phyloP scores from a whole-genome alignment of 139 green algal species.

The Pseudopediastrum boryanum region DNA sequence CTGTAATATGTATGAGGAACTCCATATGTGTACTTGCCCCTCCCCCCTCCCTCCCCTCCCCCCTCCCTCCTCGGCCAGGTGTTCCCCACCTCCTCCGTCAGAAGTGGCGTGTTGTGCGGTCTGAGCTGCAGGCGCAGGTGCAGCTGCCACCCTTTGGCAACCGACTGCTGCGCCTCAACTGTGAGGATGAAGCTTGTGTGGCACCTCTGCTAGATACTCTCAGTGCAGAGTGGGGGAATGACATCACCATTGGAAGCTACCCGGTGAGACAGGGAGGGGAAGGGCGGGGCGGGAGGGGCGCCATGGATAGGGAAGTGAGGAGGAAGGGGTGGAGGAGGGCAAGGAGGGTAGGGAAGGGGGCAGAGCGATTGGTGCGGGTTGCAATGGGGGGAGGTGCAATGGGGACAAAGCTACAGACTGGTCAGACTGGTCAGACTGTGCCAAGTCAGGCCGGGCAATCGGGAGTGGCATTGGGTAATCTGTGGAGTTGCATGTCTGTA shows the following conservation, averaged over 20 bases:
- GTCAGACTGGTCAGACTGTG: not conserved
- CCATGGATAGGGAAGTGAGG: not conserved
- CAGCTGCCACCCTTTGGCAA: constrained; percentile 66
- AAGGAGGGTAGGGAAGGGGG: too few relatives aligned
- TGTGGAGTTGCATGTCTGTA: too few relatives aligned
- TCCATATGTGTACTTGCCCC: too few relatives aligned
- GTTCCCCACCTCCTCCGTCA: constrained; percentile 74
- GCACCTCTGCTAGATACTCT: constrained; percentile 60
- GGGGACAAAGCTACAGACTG: not conserved
- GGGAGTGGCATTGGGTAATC: too few relatives aligned
- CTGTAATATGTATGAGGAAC: too few relatives aligned
- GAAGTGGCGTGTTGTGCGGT: constrained; percentile 71
- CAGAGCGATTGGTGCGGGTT: too few relatives aligned
- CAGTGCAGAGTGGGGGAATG: constrained; percentile 39
- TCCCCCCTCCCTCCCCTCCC: too few relatives aligned
- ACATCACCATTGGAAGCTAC: constrained; percentile 71
- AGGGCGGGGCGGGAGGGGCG: not conserved
- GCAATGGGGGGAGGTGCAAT: not conserved
- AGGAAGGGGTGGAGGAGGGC: not conserved
- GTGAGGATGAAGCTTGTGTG: constrained; percentile 60
- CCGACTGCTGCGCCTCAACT: constrained; percentile 31
- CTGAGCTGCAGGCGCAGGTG: constrained; percentile 46
- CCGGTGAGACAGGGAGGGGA: constrained; percentile 43
- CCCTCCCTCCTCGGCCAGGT: constrained; percentile 35
- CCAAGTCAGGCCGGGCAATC: too few relatives aligned